Evolutionary conservation across 2,329 filamentous ascomycete genomes (phyloP).

Genomic region (Pyrenophora tritici-repentis): DNA sequence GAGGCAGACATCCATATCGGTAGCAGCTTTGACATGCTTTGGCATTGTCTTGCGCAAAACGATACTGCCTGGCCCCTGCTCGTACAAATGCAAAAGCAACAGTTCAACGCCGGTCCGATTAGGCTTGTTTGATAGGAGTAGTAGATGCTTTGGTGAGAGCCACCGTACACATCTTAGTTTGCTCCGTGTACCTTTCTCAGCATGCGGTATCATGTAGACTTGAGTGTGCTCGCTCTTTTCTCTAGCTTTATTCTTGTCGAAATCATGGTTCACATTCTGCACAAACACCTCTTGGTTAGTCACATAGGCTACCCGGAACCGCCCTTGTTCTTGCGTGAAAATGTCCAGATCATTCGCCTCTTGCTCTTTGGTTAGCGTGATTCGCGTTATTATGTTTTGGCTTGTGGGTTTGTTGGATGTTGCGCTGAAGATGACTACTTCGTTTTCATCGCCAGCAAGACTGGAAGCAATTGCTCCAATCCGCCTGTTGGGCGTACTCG

Average conservation of each 20-base stretch:
- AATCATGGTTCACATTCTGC: constrained; percentile 62
- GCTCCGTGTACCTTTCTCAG: constrained; percentile 48
- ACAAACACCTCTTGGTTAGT: constrained; percentile 75
- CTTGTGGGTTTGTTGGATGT: constrained; percentile 56
- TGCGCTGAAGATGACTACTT: constrained; percentile 80
- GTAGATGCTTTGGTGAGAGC: constrained; percentile 57
- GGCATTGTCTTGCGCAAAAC: constrained; percentile 65
- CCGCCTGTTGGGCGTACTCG: constrained; percentile 58
- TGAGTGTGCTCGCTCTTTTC: constrained; percentile 35
- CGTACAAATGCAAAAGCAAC: constrained; percentile 63
- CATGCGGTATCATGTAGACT: constrained; percentile 37
- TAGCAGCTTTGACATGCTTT: constrained; percentile 71
- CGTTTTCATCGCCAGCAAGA: constrained; percentile 69
- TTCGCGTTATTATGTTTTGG: constrained; percentile 59
- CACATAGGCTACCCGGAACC: constrained; percentile 78
- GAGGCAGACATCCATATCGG: constrained; percentile 76
- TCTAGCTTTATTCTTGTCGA: constrained; percentile 47
- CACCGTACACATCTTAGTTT: constrained; percentile 64
- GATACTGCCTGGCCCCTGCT: constrained; percentile 57
- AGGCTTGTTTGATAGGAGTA: constrained; percentile 62
- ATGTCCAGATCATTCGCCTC: constrained; percentile 75
- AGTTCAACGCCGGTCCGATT: constrained; percentile 62
- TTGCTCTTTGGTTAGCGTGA: constrained; percentile 55
- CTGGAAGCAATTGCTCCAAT: constrained; percentile 81
- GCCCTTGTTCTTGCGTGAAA: constrained; percentile 63